phyloP scores from a whole-genome alignment of 2,329 filamentous ascomycete species.

The Leptographium procerum region DNA sequence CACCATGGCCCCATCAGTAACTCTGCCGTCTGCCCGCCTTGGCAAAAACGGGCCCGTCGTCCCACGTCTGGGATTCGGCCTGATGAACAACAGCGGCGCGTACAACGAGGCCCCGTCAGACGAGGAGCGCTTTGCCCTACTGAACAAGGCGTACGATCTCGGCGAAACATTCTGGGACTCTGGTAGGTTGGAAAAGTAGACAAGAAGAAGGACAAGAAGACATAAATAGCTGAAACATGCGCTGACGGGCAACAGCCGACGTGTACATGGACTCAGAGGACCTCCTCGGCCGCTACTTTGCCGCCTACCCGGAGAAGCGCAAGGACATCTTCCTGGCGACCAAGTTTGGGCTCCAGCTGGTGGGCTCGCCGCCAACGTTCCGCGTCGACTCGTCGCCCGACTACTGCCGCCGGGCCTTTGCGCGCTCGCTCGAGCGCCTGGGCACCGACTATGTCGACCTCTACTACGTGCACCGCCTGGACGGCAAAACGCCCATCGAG shows the following conservation, averaged over 20 bases:
- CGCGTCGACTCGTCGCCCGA: slow-evolving; percentile 20
- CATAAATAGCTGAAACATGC: neutral
- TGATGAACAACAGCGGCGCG: slow-evolving; percentile 5
- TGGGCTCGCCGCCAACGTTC: slow-evolving; percentile 8
- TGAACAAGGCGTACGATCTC: slow-evolving; percentile 7
- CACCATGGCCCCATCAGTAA: neutral
- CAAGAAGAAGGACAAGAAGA: neutral
- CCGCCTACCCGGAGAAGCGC: slow-evolving; percentile 30
- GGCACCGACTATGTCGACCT: slow-evolving; percentile 39
- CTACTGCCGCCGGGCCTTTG: slow-evolving; percentile 20
- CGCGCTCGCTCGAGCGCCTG: slow-evolving; percentile 30
- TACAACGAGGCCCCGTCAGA: slow-evolving; percentile 2
- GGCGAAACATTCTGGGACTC: slow-evolving; percentile 6
- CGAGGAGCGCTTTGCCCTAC: slow-evolving; percentile 6
- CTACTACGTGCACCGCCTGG: slow-evolving; percentile 38
- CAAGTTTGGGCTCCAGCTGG: slow-evolving; percentile 29
- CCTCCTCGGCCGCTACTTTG: slow-evolving; percentile 29
- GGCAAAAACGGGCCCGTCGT: neutral
- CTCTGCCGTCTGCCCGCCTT: neutral
- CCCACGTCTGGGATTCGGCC: slow-evolving; percentile 2
- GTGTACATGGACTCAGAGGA: slow-evolving; percentile 22
- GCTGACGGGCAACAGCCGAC: neutral
- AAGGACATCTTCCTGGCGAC: slow-evolving; percentile 38
- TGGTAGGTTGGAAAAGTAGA: neutral
- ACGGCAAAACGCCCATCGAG: slow-evolving; percentile 30